Evolutionary conservation across 306 rosid genomes (phyloP).

Genomic region (Herpetospermum pedunculosum): DNA sequence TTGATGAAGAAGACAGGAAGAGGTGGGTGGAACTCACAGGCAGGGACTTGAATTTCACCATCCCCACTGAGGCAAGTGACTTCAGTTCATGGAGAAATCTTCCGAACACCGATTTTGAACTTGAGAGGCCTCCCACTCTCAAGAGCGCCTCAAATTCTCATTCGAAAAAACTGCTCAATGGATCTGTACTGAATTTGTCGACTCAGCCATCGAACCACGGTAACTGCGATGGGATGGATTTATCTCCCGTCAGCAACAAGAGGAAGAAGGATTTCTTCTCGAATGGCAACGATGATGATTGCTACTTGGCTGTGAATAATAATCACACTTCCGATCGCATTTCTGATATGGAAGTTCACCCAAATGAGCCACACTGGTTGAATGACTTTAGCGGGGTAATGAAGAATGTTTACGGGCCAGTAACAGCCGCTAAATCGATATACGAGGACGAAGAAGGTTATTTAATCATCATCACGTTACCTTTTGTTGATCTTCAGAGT

Average conservation of each 20-base stretch:
- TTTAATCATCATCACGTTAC: conserved; percentile 64
- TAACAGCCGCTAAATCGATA: conserved; percentile 79
- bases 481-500: conserved; percentile 73
- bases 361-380: conserved; percentile 52
- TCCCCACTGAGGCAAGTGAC: conserved; percentile 73
- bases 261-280: conserved; percentile 70
- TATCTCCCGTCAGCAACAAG: conserved; percentile 53
- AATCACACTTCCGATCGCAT: conserved; percentile 53
- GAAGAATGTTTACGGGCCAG: conserved; percentile 74
- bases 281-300: conserved; percentile 52
- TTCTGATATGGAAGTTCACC: conserved; percentile 43
- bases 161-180: conserved; percentile 73
- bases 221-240: conserved; percentile 60
- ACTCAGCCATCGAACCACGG: conserved; percentile 48
- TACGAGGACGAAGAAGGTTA: conserved; percentile 83
- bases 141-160: conserved; percentile 40
- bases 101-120: conserved; percentile 77
- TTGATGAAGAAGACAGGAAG: conserved; percentile 67
- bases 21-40: conserved; percentile 90
- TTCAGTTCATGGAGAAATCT: conserved; percentile 88
- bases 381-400: conserved; percentile 78
- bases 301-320: conserved; percentile 54
- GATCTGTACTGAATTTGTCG: conserved; percentile 67
- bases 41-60: conserved; percentile 61
- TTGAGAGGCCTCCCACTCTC: conserved; percentile 55